These are phyloP conservation scores for Eruca vesicaria DNA, from an alignment of 441 rosid species.

Conservation along the genomic window DNA sequence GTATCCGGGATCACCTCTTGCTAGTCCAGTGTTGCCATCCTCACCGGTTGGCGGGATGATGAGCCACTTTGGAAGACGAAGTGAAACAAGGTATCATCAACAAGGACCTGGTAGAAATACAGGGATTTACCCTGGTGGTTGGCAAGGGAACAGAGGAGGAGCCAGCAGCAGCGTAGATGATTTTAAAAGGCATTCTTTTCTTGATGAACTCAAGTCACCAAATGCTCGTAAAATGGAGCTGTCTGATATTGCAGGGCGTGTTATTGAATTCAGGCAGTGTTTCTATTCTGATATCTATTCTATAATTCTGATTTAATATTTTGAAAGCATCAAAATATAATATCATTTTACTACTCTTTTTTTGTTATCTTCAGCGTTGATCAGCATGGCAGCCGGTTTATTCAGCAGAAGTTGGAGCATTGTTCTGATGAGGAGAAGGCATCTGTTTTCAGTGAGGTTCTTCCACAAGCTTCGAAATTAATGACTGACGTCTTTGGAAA, in stretches of 20 bases:
- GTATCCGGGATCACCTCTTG: constrained; percentile 57
- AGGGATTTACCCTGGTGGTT: constrained; percentile 56
- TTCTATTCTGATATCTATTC: constrained; percentile 27
- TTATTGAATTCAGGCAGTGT: constrained; percentile 70
- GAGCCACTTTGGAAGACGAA: constrained; percentile 47
- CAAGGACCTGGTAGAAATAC: constrained; percentile 52
- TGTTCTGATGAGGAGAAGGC: constrained; percentile 61
- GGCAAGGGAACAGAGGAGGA: constrained; percentile 72
- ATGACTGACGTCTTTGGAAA: constrained; percentile 81
- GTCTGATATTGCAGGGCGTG: constrained; percentile 63
- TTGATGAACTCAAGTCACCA: constrained; percentile 72
- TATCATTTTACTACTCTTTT: constrained; percentile 24
- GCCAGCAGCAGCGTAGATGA: constrained; percentile 48
- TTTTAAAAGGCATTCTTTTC: constrained; percentile 61
- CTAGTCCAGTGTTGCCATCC: constrained; percentile 63
- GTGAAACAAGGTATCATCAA: constrained; percentile 54
- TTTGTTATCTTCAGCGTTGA: constrained; percentile 51
- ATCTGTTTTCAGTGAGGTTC: constrained; percentile 65
- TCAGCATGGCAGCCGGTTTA: constrained; percentile 82
- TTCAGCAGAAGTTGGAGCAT: constrained; percentile 72
- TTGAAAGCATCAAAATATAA: constrained; percentile 8
- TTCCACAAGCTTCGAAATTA: constrained; percentile 64
- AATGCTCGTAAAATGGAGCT: constrained; percentile 66
- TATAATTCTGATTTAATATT: neutral
- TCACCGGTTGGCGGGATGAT: constrained; percentile 59